phyloP scores from a whole-genome alignment of 495 filamentous ascomycete species.

The Penicillium cataractarum region DNA sequence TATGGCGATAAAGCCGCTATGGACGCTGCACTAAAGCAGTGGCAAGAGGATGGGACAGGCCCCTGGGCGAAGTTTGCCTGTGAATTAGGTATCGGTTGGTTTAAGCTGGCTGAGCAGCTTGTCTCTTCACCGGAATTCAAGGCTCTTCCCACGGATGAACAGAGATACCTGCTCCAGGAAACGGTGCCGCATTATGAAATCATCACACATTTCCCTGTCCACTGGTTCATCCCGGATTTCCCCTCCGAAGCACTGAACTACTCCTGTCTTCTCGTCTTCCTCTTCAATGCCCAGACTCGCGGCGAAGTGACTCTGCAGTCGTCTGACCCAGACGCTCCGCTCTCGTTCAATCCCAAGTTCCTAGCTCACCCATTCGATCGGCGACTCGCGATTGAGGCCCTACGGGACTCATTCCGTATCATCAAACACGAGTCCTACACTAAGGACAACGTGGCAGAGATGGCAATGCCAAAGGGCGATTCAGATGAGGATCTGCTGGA shows the following conservation, averaged over 20 bases:
- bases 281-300: slow-evolving; percentile 36
- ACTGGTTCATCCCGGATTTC: slow-evolving; percentile 35
- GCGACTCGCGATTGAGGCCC: slow-evolving; percentile 53
- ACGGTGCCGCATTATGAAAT: slow-evolving; percentile 51
- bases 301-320: slow-evolving; percentile 58
- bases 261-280: slow-evolving; percentile 26
- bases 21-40: slow-evolving; percentile 47
- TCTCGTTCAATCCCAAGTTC: slow-evolving; percentile 58
- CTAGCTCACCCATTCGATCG: slow-evolving; percentile 59
- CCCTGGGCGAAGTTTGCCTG: slow-evolving; percentile 45
- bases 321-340: slow-evolving; percentile 51
- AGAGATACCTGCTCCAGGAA: slow-evolving; percentile 38
- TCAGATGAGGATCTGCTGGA: slow-evolving; percentile 59
- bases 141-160: slow-evolving; percentile 39
- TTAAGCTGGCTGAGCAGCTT: slow-evolving; percentile 49
- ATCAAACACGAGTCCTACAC: slow-evolving; percentile 27
- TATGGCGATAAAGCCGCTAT: slow-evolving; percentile 33
- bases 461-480: slow-evolving; percentile 47
- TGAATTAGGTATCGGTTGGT: slow-evolving; percentile 43
- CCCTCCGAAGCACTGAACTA: slow-evolving; percentile 27
- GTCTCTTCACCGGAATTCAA: slow-evolving; percentile 42
- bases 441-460: slow-evolving; percentile 28
- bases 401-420: slow-evolving; percentile 48
- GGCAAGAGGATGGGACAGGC: slow-evolving; percentile 49
- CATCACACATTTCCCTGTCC: slow-evolving; percentile 34